Base-by-base conservation (phyloP, 768 basidiomycete genomes). In the Lactarius sanguifluus region DNA sequence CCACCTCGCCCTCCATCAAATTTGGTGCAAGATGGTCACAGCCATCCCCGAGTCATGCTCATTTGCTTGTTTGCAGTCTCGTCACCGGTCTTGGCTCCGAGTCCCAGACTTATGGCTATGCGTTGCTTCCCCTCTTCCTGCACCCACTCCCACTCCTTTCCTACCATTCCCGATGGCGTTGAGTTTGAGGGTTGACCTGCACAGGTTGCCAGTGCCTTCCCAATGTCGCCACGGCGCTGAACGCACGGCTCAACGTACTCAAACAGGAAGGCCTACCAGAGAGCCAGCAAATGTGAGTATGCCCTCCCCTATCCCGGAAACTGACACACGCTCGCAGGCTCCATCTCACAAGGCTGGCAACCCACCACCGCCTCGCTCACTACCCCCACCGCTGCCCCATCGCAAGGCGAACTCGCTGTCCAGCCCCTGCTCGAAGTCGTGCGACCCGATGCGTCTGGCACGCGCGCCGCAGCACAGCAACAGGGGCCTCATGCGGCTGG, bases 391-490 rank as follows among this genome's bases (percentile, higher is more conserved):
- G 83, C 85, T 0, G 81, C 86, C 59, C 85, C 85, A 0, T 83
- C 83, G 7, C 76, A 83, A 3, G 86, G 86, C 40, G 92, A 93
- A 76, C 82, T 84, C 6, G 89, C 90, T 15, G 80, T 91, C 18
- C 77, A 80, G 16, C 87, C 87, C 69, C 82, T 94, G 40, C 79
- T 94, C 40, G 85, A 83, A 20, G 78, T 84, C 5, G 80, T 89
- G 43, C 87, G 86, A 41, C 82, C 80, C 55, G 84, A 86, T 6
- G 78, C 71, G 67, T 75, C 23, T 68, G 76, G 25, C 59, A 73
- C 64, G 70, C 64, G 70, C 72, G 55, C 54, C 45, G 63, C 64
- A 38, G 66, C 60, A 64, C 70, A 59, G 56, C 64, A n/a, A 6
- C 23, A 65, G 25, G 55, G 57, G 52, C 40, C 72, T 57, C 73